phyloP scores from a whole-genome alignment of 2,329 filamentous ascomycete species.

The Cordyceps militaris region DNA sequence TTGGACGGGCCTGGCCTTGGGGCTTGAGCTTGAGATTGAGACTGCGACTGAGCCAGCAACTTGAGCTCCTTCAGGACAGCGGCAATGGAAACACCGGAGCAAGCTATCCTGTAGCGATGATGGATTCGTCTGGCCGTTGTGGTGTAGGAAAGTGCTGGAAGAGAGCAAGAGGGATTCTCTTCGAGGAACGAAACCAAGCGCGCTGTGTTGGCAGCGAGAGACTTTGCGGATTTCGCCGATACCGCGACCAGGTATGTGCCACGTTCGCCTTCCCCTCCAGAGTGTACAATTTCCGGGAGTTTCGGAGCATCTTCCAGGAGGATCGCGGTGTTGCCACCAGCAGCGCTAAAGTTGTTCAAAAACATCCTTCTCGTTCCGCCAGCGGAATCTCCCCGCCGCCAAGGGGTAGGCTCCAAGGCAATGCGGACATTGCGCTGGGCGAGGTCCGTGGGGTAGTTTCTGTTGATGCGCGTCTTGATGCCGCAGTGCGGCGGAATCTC shows the following conservation, averaged over 20 bases:
- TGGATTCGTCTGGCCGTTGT: conserved; percentile 60
- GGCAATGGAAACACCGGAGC: conserved; percentile 39
- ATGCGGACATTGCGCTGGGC: conserved; percentile 52
- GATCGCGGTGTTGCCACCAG: conserved; percentile 64
- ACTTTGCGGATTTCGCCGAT: conserved; percentile 31
- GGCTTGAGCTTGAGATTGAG: neutral
- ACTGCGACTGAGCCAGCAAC: neutral
- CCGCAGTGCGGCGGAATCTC: conserved; percentile 59
- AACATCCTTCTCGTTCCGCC: conserved; percentile 42
- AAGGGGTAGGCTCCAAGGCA: conserved; percentile 45
- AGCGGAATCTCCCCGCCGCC: conserved; percentile 29
- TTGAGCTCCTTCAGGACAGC: conserved; percentile 15
- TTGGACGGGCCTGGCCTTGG: neutral
- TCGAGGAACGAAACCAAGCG: conserved; percentile 48
- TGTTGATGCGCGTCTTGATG: conserved; percentile 59
- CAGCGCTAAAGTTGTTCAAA: conserved; percentile 65
- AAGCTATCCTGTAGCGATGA: conserved; percentile 48
- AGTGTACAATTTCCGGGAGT: conserved; percentile 30
- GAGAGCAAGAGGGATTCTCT: conserved; percentile 38
- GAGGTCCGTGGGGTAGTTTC: conserved; percentile 50
- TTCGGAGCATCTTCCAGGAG: conserved; percentile 56
- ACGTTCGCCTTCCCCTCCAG: conserved; percentile 36
- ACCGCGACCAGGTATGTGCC: conserved; percentile 48
- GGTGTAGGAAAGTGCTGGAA: conserved; percentile 58
- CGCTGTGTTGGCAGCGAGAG: neutral